Evolutionary conservation across 169 alveolate species (phyloP).

Genomic region (Eimeria acervulina): DNA sequence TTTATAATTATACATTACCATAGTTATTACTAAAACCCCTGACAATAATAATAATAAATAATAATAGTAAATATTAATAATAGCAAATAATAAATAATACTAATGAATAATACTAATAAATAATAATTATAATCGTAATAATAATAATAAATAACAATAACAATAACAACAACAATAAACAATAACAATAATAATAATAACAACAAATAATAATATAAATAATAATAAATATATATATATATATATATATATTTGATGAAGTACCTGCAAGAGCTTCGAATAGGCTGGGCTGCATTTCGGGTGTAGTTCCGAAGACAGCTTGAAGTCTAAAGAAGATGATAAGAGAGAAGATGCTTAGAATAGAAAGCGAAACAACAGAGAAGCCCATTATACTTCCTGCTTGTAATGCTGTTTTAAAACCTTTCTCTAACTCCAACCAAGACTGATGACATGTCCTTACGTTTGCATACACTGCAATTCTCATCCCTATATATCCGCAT

Average conservation of each 20-base stretch:
- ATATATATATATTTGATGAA: background rate
- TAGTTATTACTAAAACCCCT: too few species aligned
- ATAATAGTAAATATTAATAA: too few species aligned
- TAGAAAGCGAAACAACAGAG: slow-evolving; percentile 92
- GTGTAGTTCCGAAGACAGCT: slow-evolving; percentile 48
- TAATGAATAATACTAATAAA: too few species aligned
- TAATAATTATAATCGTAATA: too few species aligned
- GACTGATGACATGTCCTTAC: slow-evolving; percentile 92
- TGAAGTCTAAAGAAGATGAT: slow-evolving; percentile 84
- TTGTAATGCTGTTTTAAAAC: slow-evolving; percentile 91
- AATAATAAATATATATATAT: too few species aligned
- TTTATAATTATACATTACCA: too few species aligned
- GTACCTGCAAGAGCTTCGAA: slow-evolving; percentile 91
- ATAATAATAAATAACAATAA: too few species aligned
- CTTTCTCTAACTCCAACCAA: slow-evolving; percentile 87
- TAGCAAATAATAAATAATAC: too few species aligned
- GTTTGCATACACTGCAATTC: slow-evolving; percentile 92
- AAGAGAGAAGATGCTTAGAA: slow-evolving; percentile 87
- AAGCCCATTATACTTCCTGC: slow-evolving; percentile 95
- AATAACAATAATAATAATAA: too few species aligned
- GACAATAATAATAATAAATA: too few species aligned
- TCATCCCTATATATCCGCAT: slow-evolving; percentile 85
- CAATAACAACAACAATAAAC: too few species aligned
- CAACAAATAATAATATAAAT: too few species aligned
- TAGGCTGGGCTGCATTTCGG: slow-evolving; percentile 82